Conservation (phyloP, 441 rosid species). For the Iberis amara region DNA sequence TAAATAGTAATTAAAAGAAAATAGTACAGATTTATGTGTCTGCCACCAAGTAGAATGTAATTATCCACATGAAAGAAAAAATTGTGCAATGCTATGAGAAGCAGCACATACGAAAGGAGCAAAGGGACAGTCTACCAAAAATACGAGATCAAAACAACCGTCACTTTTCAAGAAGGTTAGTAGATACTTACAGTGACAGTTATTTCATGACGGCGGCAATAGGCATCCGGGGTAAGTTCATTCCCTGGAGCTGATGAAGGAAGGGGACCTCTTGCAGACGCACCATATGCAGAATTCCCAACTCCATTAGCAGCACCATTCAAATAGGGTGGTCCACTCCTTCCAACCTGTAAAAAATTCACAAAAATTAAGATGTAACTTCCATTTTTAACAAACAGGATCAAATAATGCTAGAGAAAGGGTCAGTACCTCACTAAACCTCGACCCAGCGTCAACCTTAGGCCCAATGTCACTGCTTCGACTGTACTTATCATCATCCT, state of each 20-base stretch:
- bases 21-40: no score
- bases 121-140: not conserved
- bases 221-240: conserved; percentile 58
- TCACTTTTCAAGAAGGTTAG: not conserved
- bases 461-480: conserved; percentile 32
- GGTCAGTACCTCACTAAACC: conserved; percentile 44
- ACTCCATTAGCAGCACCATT: conserved; percentile 46
- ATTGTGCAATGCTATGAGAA: not conserved
- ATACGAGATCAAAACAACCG: not conserved
- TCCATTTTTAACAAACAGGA: not conserved
- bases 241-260: conserved; percentile 36
- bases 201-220: conserved; percentile 79
- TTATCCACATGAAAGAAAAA: not conserved
- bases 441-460: conserved; percentile 38
- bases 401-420: not conserved
- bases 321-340: conserved; percentile 38
- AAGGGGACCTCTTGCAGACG: conserved; percentile 42
- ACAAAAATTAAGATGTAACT: not conserved
- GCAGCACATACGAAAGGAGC: not conserved
- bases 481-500: conserved; percentile 41
- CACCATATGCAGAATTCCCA: conserved; percentile 37
- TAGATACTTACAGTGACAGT: conserved; percentile 60
- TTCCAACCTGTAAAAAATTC: conserved; percentile 23
- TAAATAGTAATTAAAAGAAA: not conserved
- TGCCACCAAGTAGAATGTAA: no score